Base-by-base conservation (phyloP, 2,329 filamentous ascomycete genomes). In the Lecanicillium sp. region DNA sequence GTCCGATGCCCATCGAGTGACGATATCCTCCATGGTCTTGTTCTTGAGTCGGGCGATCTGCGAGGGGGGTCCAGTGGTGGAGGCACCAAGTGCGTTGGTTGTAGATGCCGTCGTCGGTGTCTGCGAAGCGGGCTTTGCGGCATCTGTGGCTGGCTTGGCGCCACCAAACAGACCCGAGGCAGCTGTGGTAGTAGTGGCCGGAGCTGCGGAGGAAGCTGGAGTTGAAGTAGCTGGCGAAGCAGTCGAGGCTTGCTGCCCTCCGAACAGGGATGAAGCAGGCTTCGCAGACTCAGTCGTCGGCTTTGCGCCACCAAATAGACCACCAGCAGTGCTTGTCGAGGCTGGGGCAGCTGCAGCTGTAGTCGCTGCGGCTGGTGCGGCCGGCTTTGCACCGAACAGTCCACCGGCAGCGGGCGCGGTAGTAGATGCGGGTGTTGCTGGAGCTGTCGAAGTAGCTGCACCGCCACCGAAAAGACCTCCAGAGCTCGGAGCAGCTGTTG, bases 21-120 rank as follows among this genome's bases (percentile, higher is more conserved):
- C 90, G 54, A 98, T 96, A 64, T 98, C 93, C 61, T 98, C 93
- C 87, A 98, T 96, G 1, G 91, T 95, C 71, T 95, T 97, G 68
- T 96, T 95, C 74, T 95, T 95, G 30, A 98, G 75, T 23, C 93
- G 85, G 4, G 91, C 93, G 59, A 94, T 82, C 49, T 90, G 84
- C 14, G 93, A 91, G 3, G 84, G 73, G 2, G 90, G 89, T 0
- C 90, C 90, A 27, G 81, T 75, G 3, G 87, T 95, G 1, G 90
- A 94, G 23, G 83, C 81, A 15, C 81, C 82, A 41, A 91, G 69
- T 23, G 62, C 55, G 38, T 63, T 73, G 20, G 67, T 55, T 10
- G 62, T 59, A 27, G 21, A 11, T 14, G 44, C 17, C 12, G 12
- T 29, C 17, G 60, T 57, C 30, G 51, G 63, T 54, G 38, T 27